These are phyloP conservation scores for Discostella stelligeroides DNA, from an alignment of 108 stramenopile species.

Conservation along the genomic window DNA sequence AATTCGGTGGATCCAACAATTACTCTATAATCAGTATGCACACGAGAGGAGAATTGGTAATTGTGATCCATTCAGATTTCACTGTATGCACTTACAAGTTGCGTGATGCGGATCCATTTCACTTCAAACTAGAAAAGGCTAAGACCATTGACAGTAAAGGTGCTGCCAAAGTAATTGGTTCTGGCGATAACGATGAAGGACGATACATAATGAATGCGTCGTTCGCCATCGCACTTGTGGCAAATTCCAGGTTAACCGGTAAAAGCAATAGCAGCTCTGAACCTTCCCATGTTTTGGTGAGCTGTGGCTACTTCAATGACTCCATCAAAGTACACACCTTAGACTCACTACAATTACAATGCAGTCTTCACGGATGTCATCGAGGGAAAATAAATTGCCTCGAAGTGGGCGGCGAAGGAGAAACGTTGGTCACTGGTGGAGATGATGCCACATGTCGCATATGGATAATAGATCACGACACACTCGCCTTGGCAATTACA, in stretches of 20 bases:
- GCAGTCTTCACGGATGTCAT: slow-evolving; percentile 66
- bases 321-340: slow-evolving; percentile 71
- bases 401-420: slow-evolving; percentile 64
- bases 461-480: slow-evolving; percentile 80
- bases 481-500: slow-evolving; percentile 64
- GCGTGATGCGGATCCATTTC: slow-evolving; percentile 41
- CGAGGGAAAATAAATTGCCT: slow-evolving; percentile 72
- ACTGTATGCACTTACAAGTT: slow-evolving; percentile 76
- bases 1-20: slow-evolving; percentile 61
- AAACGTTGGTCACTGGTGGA: slow-evolving; percentile 72
- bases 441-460: slow-evolving; percentile 80
- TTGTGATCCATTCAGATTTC: slow-evolving; percentile 73
- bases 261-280: slow-evolving; percentile 42
- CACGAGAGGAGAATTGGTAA: slow-evolving; percentile 51
- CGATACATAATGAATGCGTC: slow-evolving; percentile 55
- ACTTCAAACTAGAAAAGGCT: slow-evolving; percentile 61
- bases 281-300: slow-evolving; percentile 57
- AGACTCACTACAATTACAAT: slow-evolving; percentile 55
- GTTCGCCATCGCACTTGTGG: slow-evolving; percentile 72
- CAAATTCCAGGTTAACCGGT: slow-evolving; percentile 52
- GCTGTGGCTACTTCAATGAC: slow-evolving; percentile 81
- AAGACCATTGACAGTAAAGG: slow-evolving; percentile 47
- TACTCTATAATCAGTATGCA: slow-evolving; percentile 59
- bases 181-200: slow-evolving; percentile 19
- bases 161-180: too few relatives aligned